phyloP scores from a whole-genome alignment of 441 rosid species.

The Pelargonium citronellum region DNA sequence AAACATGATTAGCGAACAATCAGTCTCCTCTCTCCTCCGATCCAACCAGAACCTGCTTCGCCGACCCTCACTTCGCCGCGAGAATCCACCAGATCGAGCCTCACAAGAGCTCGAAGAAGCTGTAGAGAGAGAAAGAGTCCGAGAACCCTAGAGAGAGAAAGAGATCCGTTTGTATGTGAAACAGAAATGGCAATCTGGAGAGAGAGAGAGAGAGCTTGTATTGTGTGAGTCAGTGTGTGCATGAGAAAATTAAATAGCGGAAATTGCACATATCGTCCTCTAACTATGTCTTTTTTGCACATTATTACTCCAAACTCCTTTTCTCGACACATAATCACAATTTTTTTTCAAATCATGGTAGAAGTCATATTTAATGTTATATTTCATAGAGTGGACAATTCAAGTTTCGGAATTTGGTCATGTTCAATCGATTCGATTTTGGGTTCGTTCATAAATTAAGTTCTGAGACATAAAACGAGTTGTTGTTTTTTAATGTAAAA shows the following conservation, averaged over 20 bases:
- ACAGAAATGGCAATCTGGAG: neutral
- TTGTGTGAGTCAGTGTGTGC: neutral
- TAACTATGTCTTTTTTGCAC: too few relatives aligned
- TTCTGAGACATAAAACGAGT: too few relatives aligned
- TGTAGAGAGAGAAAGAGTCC: neutral
- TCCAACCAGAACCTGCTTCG: neutral
- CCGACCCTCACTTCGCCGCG: neutral
- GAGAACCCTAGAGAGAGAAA: neutral
- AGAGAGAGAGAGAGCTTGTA: neutral
- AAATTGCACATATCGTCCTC: too few relatives aligned
- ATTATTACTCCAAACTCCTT: too few relatives aligned
- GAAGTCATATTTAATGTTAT: too few relatives aligned
- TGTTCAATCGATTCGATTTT: too few relatives aligned
- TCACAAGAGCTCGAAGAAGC: neutral
- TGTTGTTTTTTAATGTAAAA: too few relatives aligned
- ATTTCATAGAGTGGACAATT: too few relatives aligned
- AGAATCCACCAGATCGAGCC: slow-evolving; percentile 7
- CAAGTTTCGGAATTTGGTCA: too few relatives aligned
- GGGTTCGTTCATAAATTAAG: too few relatives aligned
- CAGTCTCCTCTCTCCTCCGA: neutral
- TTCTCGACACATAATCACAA: too few relatives aligned
- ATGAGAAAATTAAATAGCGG: neutral
- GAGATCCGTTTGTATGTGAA: neutral
- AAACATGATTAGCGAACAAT: neutral
- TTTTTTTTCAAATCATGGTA: too few relatives aligned